These are phyloP conservation scores for Vitis amurensis DNA, from an alignment of 164 flowering plant genomes.

Conservation along the genomic window DNA sequence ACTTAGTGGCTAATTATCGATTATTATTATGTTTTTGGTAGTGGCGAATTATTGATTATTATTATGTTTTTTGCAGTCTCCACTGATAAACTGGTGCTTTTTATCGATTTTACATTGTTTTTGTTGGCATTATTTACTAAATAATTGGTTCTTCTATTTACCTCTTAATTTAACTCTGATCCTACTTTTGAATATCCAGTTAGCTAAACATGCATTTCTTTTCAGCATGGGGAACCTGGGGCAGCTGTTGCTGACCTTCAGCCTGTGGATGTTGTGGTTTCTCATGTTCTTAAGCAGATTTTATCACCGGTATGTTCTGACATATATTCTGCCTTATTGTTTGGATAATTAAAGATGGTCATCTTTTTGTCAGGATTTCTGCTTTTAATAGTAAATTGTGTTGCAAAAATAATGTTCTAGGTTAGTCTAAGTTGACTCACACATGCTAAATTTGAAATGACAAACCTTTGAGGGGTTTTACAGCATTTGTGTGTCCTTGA, in stretches of 20 bases:
- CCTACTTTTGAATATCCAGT: background rate
- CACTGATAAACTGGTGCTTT: background rate
- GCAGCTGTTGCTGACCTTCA: slow-evolving; percentile 84
- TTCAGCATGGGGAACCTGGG: slow-evolving; percentile 98
- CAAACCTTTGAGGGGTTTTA: too few species aligned
- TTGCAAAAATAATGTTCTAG: too few species aligned
- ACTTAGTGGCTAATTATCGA: background rate
- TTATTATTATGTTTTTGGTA: too few species aligned
- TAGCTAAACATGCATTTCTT: slow-evolving; percentile 12
- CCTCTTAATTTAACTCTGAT: too few species aligned
- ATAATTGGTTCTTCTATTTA: too few species aligned
- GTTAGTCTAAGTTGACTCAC: too few species aligned
- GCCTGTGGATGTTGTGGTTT: slow-evolving; percentile 79
- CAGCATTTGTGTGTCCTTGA: too few species aligned
- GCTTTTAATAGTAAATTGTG: background rate
- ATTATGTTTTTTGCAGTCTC: background rate
- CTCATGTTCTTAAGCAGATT: slow-evolving; percentile 84
- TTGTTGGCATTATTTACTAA: too few species aligned
- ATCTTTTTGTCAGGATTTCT: slow-evolving; percentile 1
- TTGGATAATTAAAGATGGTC: too few species aligned
- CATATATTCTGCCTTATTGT: background rate
- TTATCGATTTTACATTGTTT: too few species aligned
- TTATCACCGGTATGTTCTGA: slow-evolving; percentile 52
- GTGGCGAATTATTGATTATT: too few species aligned
- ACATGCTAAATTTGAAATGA: too few species aligned